Evolutionary conservation across 371 early-diverging fungal species (phyloP), one percentile per base, ranked within the genome.

Genomic region (Chytridium lagenaria): DNA sequence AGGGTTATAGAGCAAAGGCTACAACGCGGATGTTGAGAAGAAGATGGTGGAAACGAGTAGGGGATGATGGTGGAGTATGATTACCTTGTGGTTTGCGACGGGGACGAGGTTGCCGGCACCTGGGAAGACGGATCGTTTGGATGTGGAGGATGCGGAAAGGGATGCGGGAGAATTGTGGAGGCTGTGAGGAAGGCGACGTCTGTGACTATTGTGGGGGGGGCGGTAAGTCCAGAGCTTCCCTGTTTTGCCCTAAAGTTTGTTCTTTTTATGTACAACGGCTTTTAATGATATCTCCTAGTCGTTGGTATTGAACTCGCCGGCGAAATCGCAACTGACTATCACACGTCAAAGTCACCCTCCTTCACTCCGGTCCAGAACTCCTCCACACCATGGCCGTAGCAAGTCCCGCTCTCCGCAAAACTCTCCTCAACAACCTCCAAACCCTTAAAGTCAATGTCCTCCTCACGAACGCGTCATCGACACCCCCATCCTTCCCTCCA

Each of bases 51-150:
- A 64, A 19, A 36, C 70, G 12, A 31, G 23, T 19, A 78, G 22
- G 86, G 87, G 1, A 69, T 69, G 40, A 71, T 87, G 79, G 76
- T 92, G 37, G 73, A 81, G 26, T 91, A 89, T 76, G 90, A 93
- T 74, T 91, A 91, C 75, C 76, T 91, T 49, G 88, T 90, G 1
- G 78, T 93, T n/a, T 34, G 89, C 90, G 22, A 90, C 91, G 0
- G 94, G 94, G 0, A 87, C 89, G 44, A 77, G 31, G 23, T 30
- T 73, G 12, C 59, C 69, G 3, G 19, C 50, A 15, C 77, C 77
- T 1, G 65, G 57, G 3, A 61, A 73, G 67, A 64, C 36, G 16
- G 30, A 65, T 50, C 22, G 52, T 28, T 15, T 26, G 49, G 12
- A 39, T 67, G 19, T 51, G 40, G 28, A 31, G 40, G 23, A 39